A percentile compares a stretch with the other conserved stretches of the same genome.
These are phyloP conservation scores for Gracilaria caudata DNA, from an alignment of 23 red algal genomes.

Conservation along the genomic window DNA sequence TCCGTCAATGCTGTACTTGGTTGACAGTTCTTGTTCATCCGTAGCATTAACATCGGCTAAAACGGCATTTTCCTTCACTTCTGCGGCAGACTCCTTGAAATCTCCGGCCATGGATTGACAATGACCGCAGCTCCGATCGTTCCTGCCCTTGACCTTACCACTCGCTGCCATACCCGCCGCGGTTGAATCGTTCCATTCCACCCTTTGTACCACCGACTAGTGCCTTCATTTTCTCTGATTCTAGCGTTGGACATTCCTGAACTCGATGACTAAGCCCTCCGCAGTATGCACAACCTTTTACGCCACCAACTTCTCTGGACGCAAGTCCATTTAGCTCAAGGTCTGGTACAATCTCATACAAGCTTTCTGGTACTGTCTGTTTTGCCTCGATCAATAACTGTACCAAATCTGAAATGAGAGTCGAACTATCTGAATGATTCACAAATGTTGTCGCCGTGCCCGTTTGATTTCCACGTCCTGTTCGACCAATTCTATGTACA, in stretches of 20 bases:
- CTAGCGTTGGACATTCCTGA: conserved; percentile 74
- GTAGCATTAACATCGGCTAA: conserved; percentile 97
- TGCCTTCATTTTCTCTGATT: conserved; percentile 81
- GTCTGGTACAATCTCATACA: conserved; percentile 63
- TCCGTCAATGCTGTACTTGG: conserved; percentile 84
- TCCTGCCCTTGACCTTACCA: conserved; percentile 71
- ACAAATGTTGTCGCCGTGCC: conserved; percentile 90
- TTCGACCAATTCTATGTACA: conserved; percentile 96
- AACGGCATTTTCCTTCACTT: conserved; percentile 80
- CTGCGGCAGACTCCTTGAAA: conserved; percentile 75
- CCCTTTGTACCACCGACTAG: conserved; percentile 53
- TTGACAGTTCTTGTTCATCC: conserved; percentile 79
- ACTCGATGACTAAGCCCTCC: conserved; percentile 90
- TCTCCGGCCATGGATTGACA: conserved; percentile 91
- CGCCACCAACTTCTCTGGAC: conserved; percentile 75
- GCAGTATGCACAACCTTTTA: conserved; percentile 91
- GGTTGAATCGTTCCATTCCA: conserved; percentile 58
- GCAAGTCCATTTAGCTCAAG: conserved; percentile 48
- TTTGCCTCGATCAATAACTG: conserved; percentile 87
- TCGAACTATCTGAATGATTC: conserved; percentile 55
- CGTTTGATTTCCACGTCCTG: conserved; percentile 75
- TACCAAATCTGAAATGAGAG: conserved; percentile 74
- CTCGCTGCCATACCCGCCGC: conserved; percentile 72
- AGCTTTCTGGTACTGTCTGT: conserved; percentile 70
- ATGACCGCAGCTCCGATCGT: too few species aligned